These are phyloP conservation scores for Capsicum rhomboideum DNA, from an alignment of 257 asterid genomes.

Conservation along the genomic window DNA sequence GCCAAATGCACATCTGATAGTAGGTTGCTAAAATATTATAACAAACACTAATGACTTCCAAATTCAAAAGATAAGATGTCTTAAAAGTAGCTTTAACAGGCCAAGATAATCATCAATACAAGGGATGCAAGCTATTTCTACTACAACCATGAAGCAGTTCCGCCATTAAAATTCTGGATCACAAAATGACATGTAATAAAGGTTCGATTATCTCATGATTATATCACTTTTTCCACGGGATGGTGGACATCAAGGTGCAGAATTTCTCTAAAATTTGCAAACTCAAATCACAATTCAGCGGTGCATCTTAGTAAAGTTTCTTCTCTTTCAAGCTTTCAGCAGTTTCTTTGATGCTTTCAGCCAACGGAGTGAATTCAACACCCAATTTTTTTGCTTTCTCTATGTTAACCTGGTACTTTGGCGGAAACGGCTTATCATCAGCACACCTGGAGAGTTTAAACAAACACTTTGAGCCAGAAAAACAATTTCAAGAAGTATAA, in stretches of 20 bases:
- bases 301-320: constrained; percentile 8
- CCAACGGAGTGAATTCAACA: constrained; percentile 46
- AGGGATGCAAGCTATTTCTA: background rate
- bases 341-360: constrained; percentile 51
- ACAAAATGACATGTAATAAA: background rate
- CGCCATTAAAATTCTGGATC: background rate
- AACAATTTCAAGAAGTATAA: background rate
- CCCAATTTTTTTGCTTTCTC: constrained; percentile 50
- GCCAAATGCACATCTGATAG: too few species aligned
- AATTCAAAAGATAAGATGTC: background rate
- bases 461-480: background rate
- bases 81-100: background rate
- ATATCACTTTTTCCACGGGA: background rate
- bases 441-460: constrained; percentile 39
- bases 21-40: too few species aligned
- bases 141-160: background rate
- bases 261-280: background rate
- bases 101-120: background rate
- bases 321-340: constrained; percentile 66
- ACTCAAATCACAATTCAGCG: background rate
- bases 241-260: background rate
- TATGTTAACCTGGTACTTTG: constrained; percentile 49
- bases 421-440: constrained; percentile 50
- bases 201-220: too few species aligned
- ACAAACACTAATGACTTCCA: background rate